Evolutionary conservation across 441 rosid genomes (phyloP), one percentile per base, ranked within the genome.

Genomic region (Aquilaria agallochum): DNA sequence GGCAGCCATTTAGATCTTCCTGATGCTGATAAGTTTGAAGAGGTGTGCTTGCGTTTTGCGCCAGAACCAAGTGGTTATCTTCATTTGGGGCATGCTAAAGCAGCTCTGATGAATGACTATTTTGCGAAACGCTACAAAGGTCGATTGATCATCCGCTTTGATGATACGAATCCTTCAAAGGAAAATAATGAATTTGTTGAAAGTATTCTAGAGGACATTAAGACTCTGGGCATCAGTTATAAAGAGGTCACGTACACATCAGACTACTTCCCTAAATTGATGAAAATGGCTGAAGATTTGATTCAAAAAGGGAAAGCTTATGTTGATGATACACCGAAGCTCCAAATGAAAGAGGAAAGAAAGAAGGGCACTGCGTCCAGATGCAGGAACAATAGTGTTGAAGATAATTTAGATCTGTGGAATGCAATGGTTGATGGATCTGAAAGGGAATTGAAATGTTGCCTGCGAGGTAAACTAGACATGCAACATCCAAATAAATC

Each of bases 401-500:
- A 81, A 58, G 86, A 79, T 79, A 94, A 84, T 76, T 36, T 91
- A 66, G 76, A 75, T 57, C 67, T 91, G 57, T 91, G 99, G 99
- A 72, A 86, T 60, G 96, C 87, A 76, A 94, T 91, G 96, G 83
- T 84, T 62, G 66, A 46, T 5, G 97, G 90, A 63, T 80, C 85
- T 57, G 84, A 79, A 58, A 89, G 92, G 77, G 99, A 97, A 31
- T 70, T 70, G 74, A 80, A 87, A 59, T 91, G 99, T 68, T 94
- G 97, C 36, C 78, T 94, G 62, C 94, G 96, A 1, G 99, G 96
- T 72, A 94, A 94, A 71, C 70, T 91, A 57, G 83, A 87, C 75
- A 94, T 94, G 97, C 96, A 89, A 76, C 95, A 91, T 34, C 96
- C 80, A 20, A 94, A 91, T 77, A 91, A 91, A 78, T 87, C 99